Evolutionary conservation across 768 basidiomycete genomes (phyloP), one percentile per base, ranked within the genome.

Genomic region (Mycena epipterygia): DNA sequence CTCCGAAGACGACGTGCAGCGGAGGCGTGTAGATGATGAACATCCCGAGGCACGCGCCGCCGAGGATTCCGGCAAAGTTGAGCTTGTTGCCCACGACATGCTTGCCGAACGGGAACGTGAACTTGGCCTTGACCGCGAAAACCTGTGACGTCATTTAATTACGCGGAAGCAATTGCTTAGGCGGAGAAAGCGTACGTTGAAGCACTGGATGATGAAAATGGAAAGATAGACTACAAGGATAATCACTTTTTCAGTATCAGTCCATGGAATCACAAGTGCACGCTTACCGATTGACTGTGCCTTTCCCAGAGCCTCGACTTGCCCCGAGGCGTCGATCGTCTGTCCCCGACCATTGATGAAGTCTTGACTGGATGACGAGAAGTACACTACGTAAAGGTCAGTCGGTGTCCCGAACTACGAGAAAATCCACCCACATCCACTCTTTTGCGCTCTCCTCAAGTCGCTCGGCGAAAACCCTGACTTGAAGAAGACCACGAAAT

Each of bases 1-100:
- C 91, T 2, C 90, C 89, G 75, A 92, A 92, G 16, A 91, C 91
- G 72, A 89, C 87, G 71, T 90, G 90, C 46, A 92, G 79, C 42
- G 91, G 91, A 21, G 91, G 91, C 0, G 89, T 90, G 78, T 92
- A 92, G 72, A 91, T 83, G 75, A 91, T 86, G 77, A 91, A 90
- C 81, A 92, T 89, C 52, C 89, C 90, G 17, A 92, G 82, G 60
- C 85, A 86, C 17, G 89, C 90, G 17, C 90, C 90, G 0, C 82
- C 87, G 27, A 90, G 39, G 68, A 92, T 91, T 21, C 90, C 90
- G 33, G 82, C 80, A 69, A 92, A 91, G 79, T 91, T 92, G 81
- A 86, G 90, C 70, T 84, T 84, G 82, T 92, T 92, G 52, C 85
- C 82, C 57, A 91, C 77, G 44, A 86, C 82, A 33, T 82, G 84